phyloP scores from a whole-genome alignment of 75 land plant genomes.

The Cunninghamia lanceolata region DNA sequence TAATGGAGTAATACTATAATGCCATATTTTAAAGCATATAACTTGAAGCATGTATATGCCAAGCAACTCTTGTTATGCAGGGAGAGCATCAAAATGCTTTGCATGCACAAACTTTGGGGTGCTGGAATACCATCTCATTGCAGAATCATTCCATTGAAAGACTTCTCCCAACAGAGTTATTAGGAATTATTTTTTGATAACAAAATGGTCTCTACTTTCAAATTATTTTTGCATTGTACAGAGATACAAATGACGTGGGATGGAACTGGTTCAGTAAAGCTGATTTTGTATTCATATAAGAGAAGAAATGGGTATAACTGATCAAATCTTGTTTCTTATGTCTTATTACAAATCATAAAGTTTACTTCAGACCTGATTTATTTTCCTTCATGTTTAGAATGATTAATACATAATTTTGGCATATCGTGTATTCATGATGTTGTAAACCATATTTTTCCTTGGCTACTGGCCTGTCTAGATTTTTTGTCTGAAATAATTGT shows the following conservation, averaged over 20 bases:
- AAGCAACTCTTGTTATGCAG: background rate
- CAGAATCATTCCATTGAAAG: background rate
- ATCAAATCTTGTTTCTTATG: background rate
- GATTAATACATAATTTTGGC: background rate
- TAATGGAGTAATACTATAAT: background rate
- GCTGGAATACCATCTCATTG: background rate
- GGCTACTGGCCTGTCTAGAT: background rate
- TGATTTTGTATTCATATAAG: background rate
- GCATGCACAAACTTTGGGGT: background rate
- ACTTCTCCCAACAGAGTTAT: too few relatives aligned
- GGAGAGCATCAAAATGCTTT: background rate
- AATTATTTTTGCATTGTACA: background rate
- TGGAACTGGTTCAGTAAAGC: background rate
- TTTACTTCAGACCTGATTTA: background rate
- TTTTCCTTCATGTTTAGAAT: background rate
- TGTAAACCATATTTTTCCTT: background rate
- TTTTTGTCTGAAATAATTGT: background rate
- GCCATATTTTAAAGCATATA: background rate
- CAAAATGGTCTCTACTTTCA: background rate
- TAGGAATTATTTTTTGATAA: background rate
- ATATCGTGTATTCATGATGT: background rate
- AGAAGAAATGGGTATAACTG: background rate
- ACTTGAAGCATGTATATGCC: background rate
- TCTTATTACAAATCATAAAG: background rate
- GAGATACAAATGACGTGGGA: background rate